These are phyloP conservation scores for Sclerotiophoma versabilis DNA, from an alignment of 2,329 filamentous ascomycete species.

Conservation along the genomic window DNA sequence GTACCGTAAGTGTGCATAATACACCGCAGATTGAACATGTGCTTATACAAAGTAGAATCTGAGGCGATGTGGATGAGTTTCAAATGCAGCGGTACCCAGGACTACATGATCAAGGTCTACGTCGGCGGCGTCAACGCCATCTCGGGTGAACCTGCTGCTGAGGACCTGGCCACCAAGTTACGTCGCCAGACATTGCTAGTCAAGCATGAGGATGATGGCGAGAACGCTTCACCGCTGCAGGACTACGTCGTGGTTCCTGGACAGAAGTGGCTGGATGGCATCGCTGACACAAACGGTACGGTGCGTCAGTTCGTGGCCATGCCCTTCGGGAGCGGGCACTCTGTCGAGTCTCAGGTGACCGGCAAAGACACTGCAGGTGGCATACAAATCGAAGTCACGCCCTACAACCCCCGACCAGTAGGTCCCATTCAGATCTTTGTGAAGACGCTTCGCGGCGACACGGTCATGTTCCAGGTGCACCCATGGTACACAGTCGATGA, in stretches of 20 bases:
- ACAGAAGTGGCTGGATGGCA: constrained; percentile 55
- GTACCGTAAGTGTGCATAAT: constrained; percentile 53
- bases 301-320: constrained; percentile 60
- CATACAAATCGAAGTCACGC: constrained; percentile 56
- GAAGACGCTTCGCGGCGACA: too few species aligned
- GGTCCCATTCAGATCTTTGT: too few species aligned
- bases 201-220: neutral
- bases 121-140: constrained; percentile 53
- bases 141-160: constrained; percentile 40
- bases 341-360: constrained; percentile 57
- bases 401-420: neutral
- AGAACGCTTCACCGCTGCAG: constrained; percentile 22
- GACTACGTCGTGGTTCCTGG: constrained; percentile 54
- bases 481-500: too few species aligned
- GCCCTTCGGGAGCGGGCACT: constrained; percentile 53
- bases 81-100: neutral
- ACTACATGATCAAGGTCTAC: constrained; percentile 51
- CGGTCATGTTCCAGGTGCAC: too few species aligned
- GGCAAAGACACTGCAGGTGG: constrained; percentile 52
- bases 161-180: constrained; percentile 20
- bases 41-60: constrained; percentile 28
- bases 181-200: constrained; percentile 3
- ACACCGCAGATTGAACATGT: neutral
- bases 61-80: constrained; percentile 57
- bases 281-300: constrained; percentile 39